Evolutionary conservation across 345 rosid species (phyloP), one percentile per base, ranked within the genome.

Genomic region (Gossypium australe): DNA sequence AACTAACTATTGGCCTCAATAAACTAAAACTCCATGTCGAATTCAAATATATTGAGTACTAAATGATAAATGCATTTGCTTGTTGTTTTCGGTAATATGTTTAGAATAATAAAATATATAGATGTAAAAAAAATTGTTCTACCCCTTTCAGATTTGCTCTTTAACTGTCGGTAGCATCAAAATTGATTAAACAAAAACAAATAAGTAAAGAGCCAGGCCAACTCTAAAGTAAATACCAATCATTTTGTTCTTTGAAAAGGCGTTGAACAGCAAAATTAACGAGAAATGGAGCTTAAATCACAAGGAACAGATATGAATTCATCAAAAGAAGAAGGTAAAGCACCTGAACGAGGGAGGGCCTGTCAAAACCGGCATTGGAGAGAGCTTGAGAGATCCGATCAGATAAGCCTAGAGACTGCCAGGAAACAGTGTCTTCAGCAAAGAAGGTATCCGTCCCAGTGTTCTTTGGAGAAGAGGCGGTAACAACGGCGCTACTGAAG

Each of bases 341-440:
- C 34, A 88, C 98, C 91, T 95, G 99, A 73, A 92, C 84, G 29
- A 90, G 85, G 78, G 99, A 95, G n/a, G 98, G 99, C 80, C 92
- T 83, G 3, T 75, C 83, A 65, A 89, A 79, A 58, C 98, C 94
- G 61, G 92, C 85, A 53, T 72, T 80, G 13, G 82, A 80, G 20
- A 95, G 90, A 81, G 98, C 88, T 13, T 73, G 76, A 49, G 93
- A 82, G 44, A 95, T 74, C 22, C 79, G 81, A 72, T 87, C 90
- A 2, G 97, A 90, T 24, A 95, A 83, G 9, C 99, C 98, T 24
- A 95, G 78, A 76, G 96, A 89, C 67, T 86, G 71, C 98, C 99
- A 95, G 0, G 98, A 90, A 77, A 91, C 87, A 24, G 71, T 68
- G 7, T 89, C 85, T 61, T 90, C 90, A 0, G 96, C 92, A 4